Evolutionary conservation across 495 filamentous ascomycete genomes (phyloP), one percentile per base, ranked within the genome.

Genomic region (Annulohypoxylon bovei): DNA sequence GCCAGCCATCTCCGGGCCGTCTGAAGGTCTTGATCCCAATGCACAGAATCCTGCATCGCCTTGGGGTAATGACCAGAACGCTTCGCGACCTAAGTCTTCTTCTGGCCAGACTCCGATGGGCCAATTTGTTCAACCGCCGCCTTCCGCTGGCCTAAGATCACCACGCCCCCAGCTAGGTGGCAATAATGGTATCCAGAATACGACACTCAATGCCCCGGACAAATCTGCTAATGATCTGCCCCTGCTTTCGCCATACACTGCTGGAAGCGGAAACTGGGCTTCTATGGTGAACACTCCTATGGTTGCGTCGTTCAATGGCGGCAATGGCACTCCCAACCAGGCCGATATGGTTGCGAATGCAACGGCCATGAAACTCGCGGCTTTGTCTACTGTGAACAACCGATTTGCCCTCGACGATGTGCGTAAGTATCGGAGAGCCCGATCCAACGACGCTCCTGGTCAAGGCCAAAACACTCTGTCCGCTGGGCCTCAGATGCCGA

Each of bases 331-430:
- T 32, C 84, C 82, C 35, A 89, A 86, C 54, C 93, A 97, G 76
- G 95, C 94, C 14, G 96, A 99, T 73, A 98, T 99, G 94, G 92
- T 99, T 59, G 95, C 95, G 46, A 98, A 98, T 77, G 96, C 95
- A 7, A 98, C 95, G 8, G 95, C 95, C 14, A 99, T 99, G 95
- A 99, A 98, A 80, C 87, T 99, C 42, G 95, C 95, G 58, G 95
- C 95, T 18, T 83, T 99, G 37, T 98, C 95, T 9, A 99, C 95
- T 4, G 95, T 99, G 60, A 98, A 98, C 81, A 98, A 98, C 79
- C 92, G 95, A 18, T 97, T 99, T 75, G 95, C 97, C 35, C 85
- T 99, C 65, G 95, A 99, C 68, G 94, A 98, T 79, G 94, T 93
- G 54, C 92, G 93, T 66, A 97, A 97, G 78, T 98, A 94, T 78